phyloP scores from a whole-genome alignment of 192 early-diverging fungal genomes.

The Rhizophlyctis rosea region DNA sequence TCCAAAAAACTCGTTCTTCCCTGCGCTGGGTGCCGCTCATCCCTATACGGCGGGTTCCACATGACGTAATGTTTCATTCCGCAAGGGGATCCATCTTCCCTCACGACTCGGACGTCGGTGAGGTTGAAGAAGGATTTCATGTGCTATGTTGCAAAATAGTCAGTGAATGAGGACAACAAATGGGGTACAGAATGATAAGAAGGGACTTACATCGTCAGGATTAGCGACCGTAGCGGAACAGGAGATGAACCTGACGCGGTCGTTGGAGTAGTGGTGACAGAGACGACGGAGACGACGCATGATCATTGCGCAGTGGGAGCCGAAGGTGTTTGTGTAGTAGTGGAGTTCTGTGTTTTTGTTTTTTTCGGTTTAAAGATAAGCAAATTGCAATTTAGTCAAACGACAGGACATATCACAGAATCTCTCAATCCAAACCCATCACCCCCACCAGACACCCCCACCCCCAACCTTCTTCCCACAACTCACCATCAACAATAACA shows the following conservation, averaged over 20 bases:
- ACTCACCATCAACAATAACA: constrained; percentile 66
- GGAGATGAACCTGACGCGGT: constrained; percentile 52
- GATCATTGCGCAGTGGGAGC: constrained; percentile 62
- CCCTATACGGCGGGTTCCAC: constrained; percentile 40
- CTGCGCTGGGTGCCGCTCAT: constrained; percentile 12
- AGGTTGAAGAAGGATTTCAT: constrained; percentile 42
- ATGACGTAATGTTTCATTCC: constrained; percentile 40
- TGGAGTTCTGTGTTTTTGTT: constrained; percentile 71
- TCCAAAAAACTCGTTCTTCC: constrained; percentile 21
- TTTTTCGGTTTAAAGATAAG: neutral
- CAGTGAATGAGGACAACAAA: neutral
- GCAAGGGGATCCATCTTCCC: constrained; percentile 29
- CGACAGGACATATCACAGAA: neutral
- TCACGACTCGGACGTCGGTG: constrained; percentile 16
- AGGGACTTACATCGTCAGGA: constrained; percentile 35
- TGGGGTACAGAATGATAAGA: neutral
- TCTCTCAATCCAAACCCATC: no score
- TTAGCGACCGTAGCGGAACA: constrained; percentile 75
- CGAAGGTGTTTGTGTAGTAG: constrained; percentile 64
- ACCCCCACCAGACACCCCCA: neutral
- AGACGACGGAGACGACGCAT: constrained; percentile 64
- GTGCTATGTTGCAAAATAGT: constrained; percentile 13
- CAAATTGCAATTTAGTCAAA: neutral
- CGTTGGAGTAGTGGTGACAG: constrained; percentile 44
- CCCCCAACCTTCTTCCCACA: neutral